phyloP scores from a whole-genome alignment of 2,329 filamentous ascomycete species.

The Torrubiella hemipterigena region DNA sequence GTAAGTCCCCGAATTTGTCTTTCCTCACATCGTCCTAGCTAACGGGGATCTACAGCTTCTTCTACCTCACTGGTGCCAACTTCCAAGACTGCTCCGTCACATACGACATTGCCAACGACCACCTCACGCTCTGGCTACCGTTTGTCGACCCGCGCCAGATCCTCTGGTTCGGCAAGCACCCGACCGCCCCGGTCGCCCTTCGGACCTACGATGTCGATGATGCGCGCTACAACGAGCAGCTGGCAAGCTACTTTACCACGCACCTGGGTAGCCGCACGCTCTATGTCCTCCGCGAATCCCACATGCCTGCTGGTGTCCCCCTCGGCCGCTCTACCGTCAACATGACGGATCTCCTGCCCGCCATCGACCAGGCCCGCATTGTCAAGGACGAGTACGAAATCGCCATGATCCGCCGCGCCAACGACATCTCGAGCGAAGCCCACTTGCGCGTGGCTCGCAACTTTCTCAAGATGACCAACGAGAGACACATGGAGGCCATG shows the following conservation, averaged over 20 bases:
- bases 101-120: constrained; percentile 46
- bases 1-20: constrained; percentile 20
- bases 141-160: constrained; percentile 48
- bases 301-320: constrained; percentile 21
- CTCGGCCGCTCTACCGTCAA: constrained; percentile 30
- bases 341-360: constrained; percentile 43
- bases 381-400: constrained; percentile 83
- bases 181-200: constrained; percentile 48
- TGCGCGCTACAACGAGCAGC: constrained; percentile 47
- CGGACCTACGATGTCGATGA: constrained; percentile 57
- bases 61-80: constrained; percentile 43
- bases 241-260: constrained; percentile 31
- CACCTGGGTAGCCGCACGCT: constrained; percentile 27
- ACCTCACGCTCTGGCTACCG: constrained; percentile 62
- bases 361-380: constrained; percentile 71
- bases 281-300: constrained; percentile 35
- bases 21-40: constrained; percentile 1
- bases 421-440: constrained; percentile 64
- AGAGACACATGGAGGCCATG: constrained; percentile 71
- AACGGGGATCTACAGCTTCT: constrained; percentile 33
- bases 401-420: constrained; percentile 68
- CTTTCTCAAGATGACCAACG: constrained; percentile 54
- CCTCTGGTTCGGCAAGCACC: constrained; percentile 53
- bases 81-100: constrained; percentile 43
- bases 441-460: constrained; percentile 61